Base-by-base conservation (phyloP, 805 yeast genomes). In the Yarrowia sp. region DNA sequence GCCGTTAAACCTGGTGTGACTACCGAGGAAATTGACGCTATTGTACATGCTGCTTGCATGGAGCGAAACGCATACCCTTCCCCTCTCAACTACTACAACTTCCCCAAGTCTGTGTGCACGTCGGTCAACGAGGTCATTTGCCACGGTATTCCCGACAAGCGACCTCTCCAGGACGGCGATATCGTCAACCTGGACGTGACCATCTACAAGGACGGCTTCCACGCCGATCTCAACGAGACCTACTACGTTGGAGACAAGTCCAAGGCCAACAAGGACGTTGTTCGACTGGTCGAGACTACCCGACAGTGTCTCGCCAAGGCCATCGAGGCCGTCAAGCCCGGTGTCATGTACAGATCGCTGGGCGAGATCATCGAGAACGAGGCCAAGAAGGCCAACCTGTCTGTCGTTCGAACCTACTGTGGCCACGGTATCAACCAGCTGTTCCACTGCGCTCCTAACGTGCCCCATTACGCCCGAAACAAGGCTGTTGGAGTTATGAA, bases 111-210 rank as follows among this genome's bases (percentile, higher is more conserved):
- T 26, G 85, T 91, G 50, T 95, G 99, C 80, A 92, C 97, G 0
- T 92, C 97, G 1, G 89, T 95, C 53, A 95, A 95, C 79, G 99
- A 95, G 82, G 88, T 92, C 69, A 90, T 95, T 70, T 95, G 99
- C 78, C 99, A 95, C 79, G 99, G 99, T 72, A 90, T 95, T 70
- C 99, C 99, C 36, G 99, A 95, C 79, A 85, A 90, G 80, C 85
- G 93, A 68, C 88, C 87, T 42, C 83, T 95, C 72, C 81, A 91
- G 77, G 98, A 94, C 73, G 99, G 99, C 70, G 99, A 95, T 77
- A 94, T 95, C 73, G 85, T 95, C 70, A 95, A 95, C 77, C 81
- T 95, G 72, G 99, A 95, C 77, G 91, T 95, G 61, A 85, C 97
- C 3, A 78, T 95, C 67, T 95, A 85, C 80, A 86, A 89, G 79